Conservation (phyloP, 257 asterid species). For the Lithospermum erythrorhizon region DNA sequence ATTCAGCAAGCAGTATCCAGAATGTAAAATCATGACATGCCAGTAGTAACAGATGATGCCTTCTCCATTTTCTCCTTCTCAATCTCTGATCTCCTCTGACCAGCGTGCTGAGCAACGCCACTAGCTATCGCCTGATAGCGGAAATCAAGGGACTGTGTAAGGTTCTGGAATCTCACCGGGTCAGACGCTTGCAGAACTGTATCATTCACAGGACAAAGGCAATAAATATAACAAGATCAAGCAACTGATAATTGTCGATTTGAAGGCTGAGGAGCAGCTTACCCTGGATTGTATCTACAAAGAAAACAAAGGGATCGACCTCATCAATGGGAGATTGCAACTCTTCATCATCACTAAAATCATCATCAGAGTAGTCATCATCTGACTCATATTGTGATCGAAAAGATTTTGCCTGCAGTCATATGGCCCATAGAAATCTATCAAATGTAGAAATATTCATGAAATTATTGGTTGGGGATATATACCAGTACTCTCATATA, state of each 20-base stretch:
- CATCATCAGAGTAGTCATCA: constrained; percentile 68
- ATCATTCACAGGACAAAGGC: constrained; percentile 5
- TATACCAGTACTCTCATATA: neutral
- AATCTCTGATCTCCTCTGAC: constrained; percentile 59
- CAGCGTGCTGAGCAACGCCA: constrained; percentile 96
- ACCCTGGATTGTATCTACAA: constrained; percentile 87
- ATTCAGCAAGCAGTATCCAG: constrained; percentile 9
- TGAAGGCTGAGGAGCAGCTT: constrained; percentile 4
- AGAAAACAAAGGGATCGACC: constrained; percentile 83
- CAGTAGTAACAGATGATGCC: constrained; percentile 37
- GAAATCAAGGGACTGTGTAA: constrained; percentile 70
- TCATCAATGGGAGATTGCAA: constrained; percentile 95
- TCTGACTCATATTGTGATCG: constrained; percentile 55
- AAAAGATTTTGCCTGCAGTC: constrained; percentile 75
- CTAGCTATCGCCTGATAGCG: constrained; percentile 82
- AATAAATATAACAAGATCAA: neutral
- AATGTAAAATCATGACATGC: constrained; percentile 36
- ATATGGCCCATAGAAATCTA: neutral
- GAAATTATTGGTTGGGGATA: neutral
- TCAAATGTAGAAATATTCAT: neutral
- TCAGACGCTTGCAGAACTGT: constrained; percentile 79
- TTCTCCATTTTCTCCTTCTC: constrained; percentile 72
- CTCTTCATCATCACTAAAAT: constrained; percentile 95
- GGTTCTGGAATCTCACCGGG: constrained; percentile 80
- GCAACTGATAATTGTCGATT: neutral